Base-by-base conservation (phyloP, 1,284 basidiomycete genomes). In the Porogramme epimiltina region DNA sequence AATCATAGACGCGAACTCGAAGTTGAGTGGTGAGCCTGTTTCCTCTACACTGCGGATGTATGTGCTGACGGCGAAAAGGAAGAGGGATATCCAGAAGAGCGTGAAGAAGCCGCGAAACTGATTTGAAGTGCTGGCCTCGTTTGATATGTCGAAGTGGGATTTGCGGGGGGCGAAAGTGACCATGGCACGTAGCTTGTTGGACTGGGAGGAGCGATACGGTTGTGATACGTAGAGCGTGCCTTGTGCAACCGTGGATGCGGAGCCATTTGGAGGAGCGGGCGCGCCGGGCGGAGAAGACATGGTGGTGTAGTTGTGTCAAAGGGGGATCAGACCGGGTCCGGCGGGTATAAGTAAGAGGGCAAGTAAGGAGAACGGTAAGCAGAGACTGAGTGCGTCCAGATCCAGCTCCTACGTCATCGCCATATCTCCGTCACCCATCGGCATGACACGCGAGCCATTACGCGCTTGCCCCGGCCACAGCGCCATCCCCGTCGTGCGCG, bases 81-180 rank as follows among this genome's bases (percentile, higher is more conserved):
- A 93, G 62, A 93, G 81, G 20, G 88, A 92, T 65, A 87, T 82
- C 85, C 95, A 97, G 73, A 97, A 97, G 47, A 98, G 80, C 1
- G 89, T 83, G 71, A 94, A 97, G 78, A 97, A 97, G 1, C 95
- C 95, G 60, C 95, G 81, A 68, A 98, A 96, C 67, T 94, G 86
- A 71, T 98, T 95, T 9, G 80, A 72, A 36, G 82, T 82, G 16
- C 87, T 87, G 13, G 70, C 70, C 59, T 83, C 81, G 65, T 96
- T 95, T 52, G 79, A 77, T 40, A 84, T 87, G 71, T 98, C 94
- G 64, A 98, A 93, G 47, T 79, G 79, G 3, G 91, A 93, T 51
- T 86, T 83, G 49, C 95, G 81, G 4, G 95, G 93, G 1, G 85
- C 80, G 69, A 97, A 97, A 22, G 86, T 85, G 62, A 95, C 78